Percentiles rank a stretch among this genome's conserved stretches.
phyloP scores from a whole-genome alignment of 495 filamentous ascomycete species.

The Penicillium coffeae region DNA sequence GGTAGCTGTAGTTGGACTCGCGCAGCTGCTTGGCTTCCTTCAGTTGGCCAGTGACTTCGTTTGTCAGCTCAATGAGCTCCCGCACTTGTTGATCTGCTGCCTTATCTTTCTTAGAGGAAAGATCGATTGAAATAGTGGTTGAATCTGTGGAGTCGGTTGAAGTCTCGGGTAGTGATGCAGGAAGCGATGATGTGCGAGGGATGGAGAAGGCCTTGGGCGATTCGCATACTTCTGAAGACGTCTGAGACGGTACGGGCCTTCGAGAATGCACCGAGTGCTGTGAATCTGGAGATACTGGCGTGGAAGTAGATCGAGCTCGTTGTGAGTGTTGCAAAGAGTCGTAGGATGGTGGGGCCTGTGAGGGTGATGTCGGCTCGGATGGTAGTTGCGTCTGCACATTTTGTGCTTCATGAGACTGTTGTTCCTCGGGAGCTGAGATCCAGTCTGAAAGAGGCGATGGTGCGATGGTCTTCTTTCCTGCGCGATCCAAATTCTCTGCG shows the following conservation, averaged over 20 bases:
- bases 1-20: conserved; percentile 2
- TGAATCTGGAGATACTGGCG: neutral
- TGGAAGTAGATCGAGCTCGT: neutral
- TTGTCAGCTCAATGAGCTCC: conserved; percentile 4
- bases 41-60: conserved; percentile 4
- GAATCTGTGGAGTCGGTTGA: neutral
- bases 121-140: conserved; percentile 3
- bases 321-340: neutral
- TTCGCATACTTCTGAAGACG: neutral
- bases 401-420: neutral
- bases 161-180: neutral
- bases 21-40: conserved; percentile 4
- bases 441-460: neutral
- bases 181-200: neutral
- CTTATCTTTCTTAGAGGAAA: neutral
- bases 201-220: neutral
- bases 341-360: neutral
- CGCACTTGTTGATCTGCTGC: conserved; percentile 10
- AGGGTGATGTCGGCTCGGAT: neutral
- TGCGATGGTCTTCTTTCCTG: neutral
- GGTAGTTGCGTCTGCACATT: neutral
- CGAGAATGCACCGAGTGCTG: neutral
- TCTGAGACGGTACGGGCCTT: too few relatives aligned
- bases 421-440: neutral
- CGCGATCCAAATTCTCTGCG: neutral